These are phyloP conservation scores for Dicorynia guianensis DNA, from an alignment of 306 rosid genomes.

Conservation along the genomic window DNA sequence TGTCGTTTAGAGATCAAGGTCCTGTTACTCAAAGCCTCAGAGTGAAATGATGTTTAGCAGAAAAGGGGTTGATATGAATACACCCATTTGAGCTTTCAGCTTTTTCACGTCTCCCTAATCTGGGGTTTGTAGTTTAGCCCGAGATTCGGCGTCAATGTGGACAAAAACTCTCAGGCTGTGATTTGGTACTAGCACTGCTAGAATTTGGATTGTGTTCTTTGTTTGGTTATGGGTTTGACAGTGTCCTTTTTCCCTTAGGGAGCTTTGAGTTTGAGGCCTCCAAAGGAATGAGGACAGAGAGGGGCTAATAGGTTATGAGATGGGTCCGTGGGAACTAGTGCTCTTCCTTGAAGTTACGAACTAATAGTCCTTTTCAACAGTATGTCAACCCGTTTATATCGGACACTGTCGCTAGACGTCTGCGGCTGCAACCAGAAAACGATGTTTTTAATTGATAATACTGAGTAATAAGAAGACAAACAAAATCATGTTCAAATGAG, in stretches of 20 bases:
- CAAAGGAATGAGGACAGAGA: constrained; percentile 32
- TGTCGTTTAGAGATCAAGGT: constrained; percentile 59
- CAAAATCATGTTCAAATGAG: too few species aligned
- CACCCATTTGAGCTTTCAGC: constrained; percentile 10
- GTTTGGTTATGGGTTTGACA: constrained; percentile 40
- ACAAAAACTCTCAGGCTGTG: constrained; percentile 34
- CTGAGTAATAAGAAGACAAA: too few species aligned
- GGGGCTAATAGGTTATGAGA: neutral
- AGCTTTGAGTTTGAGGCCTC: constrained; percentile 29
- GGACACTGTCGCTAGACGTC: too few species aligned
- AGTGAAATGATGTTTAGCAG: constrained; percentile 44
- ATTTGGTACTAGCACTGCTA: constrained; percentile 34
- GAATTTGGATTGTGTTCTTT: constrained; percentile 46
- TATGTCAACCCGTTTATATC: constrained; percentile 10
- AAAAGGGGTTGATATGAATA: constrained; percentile 25
- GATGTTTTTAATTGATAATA: too few species aligned
- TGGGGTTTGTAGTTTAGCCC: constrained; percentile 51
- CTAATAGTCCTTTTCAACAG: neutral
- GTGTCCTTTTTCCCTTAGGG: constrained; percentile 26
- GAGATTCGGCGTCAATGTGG: constrained; percentile 36
- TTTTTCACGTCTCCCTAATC: constrained; percentile 49
- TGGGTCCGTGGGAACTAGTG: neutral
- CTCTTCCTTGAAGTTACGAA: neutral
- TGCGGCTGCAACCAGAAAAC: too few species aligned
- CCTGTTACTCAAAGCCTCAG: constrained; percentile 23